These are phyloP conservation scores for Xerophyta viscosa DNA, from an alignment of 106 monocot genomes.

Conservation along the genomic window DNA sequence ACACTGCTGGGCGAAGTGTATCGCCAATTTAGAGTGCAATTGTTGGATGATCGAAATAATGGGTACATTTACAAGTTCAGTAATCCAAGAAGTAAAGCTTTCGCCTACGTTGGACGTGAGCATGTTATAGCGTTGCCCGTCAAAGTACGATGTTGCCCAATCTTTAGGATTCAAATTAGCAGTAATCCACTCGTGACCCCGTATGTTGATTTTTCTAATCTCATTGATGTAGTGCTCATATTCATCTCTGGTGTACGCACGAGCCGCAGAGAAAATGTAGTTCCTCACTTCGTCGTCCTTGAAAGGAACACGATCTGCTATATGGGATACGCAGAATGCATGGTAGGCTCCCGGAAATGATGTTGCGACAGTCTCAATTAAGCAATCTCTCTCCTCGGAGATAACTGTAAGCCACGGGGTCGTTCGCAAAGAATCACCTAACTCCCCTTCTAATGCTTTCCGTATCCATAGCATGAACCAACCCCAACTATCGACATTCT, in stretches of 20 bases:
- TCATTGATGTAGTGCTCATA: neutral
- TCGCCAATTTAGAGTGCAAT: neutral
- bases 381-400: neutral
- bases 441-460: neutral
- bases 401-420: neutral
- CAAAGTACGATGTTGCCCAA: neutral
- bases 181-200: neutral
- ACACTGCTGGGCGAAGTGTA: neutral
- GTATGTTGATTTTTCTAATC: constrained; percentile 2
- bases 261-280: neutral
- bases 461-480: constrained; percentile 1
- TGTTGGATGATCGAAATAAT: neutral
- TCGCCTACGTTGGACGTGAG: neutral
- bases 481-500: neutral
- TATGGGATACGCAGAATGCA: constrained; percentile 3
- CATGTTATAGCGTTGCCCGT: neutral
- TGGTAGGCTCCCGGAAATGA: constrained; percentile 3
- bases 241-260: neutral
- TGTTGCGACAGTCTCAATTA: neutral
- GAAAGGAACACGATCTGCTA: neutral
- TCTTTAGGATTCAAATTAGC: constrained; percentile 3
- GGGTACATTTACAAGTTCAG: neutral
- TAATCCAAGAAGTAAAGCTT: constrained; percentile 3
- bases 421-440: neutral
- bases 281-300: neutral